These are phyloP conservation scores for Phytophthora fragariaefolia DNA, from an alignment of 352 stramenopile genomes.

Conservation along the genomic window DNA sequence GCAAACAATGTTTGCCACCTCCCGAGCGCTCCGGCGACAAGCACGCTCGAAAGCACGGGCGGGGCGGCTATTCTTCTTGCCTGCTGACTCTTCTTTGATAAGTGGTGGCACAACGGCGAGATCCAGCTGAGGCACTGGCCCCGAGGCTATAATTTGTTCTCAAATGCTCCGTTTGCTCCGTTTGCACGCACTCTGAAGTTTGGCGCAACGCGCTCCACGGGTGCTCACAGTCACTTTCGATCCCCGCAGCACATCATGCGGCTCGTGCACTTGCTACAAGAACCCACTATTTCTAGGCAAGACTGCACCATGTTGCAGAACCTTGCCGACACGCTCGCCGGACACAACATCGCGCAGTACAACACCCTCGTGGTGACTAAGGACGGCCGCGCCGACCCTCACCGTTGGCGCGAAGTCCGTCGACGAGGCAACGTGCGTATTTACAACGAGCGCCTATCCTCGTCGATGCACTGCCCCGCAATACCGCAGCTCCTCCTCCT, in stretches of 20 bases:
- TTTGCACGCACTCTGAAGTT: constrained; percentile 23
- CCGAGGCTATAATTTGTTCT: constrained; percentile 34
- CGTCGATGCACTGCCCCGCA: constrained; percentile 26
- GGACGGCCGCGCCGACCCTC: constrained; percentile 43
- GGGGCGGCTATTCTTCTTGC: constrained; percentile 31
- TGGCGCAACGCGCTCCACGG: constrained; percentile 1
- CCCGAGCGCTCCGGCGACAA: constrained; percentile 7
- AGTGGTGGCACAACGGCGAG: constrained; percentile 17
- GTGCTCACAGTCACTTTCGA: constrained; percentile 27
- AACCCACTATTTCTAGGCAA: constrained; percentile 39
- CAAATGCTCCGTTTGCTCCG: constrained; percentile 32
- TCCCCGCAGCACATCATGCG: constrained; percentile 21
- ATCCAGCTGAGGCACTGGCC: constrained; percentile 28
- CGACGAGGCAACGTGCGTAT: constrained; percentile 39
- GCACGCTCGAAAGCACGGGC: background rate
- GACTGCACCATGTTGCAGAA: constrained; percentile 43
- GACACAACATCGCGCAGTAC: constrained; percentile 62
- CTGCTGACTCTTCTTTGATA: constrained; percentile 28
- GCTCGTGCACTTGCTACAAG: constrained; percentile 40
- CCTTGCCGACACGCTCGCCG: constrained; percentile 46
- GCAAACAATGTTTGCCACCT: background rate
- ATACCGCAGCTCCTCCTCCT: constrained; percentile 51
- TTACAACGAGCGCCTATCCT: constrained; percentile 39
- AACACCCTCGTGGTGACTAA: constrained; percentile 55
- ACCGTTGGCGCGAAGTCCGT: constrained; percentile 47